A percentile compares a stretch with the other conserved stretches of the same genome.
phyloP scores from a whole-genome alignment of 192 early-diverging fungal genomes.

The Diversispora eburnea region DNA sequence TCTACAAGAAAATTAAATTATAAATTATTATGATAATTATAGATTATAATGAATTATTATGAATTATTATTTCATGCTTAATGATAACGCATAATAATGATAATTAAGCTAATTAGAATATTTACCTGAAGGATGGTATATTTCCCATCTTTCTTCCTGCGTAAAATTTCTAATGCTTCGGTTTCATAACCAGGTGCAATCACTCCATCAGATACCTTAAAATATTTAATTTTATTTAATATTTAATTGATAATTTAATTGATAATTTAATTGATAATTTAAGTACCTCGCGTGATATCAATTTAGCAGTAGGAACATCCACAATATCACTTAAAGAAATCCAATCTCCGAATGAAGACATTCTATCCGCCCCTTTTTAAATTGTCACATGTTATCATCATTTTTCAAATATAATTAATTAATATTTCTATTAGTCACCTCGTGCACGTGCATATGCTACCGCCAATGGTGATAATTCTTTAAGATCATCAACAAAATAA shows the following conservation, averaged over 20 bases:
- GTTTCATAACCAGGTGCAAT: slow-evolving; percentile 88
- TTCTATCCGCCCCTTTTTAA: slow-evolving; percentile 80
- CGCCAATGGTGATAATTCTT: slow-evolving; percentile 78
- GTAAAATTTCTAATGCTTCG: slow-evolving; percentile 85
- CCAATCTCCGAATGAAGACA: slow-evolving; percentile 89
- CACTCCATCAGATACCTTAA: slow-evolving; percentile 82
- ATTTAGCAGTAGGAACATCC: slow-evolving; percentile 89
- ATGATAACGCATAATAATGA: too few species aligned
- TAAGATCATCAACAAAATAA: slow-evolving; percentile 86
- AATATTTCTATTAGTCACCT: slow-evolving; percentile 32
- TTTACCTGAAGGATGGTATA: slow-evolving; percentile 80
- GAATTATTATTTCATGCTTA: not conserved
- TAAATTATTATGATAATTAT: not conserved
- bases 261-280: not conserved
- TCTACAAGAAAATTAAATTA: slow-evolving; percentile 30
- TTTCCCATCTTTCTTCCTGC: slow-evolving; percentile 96
- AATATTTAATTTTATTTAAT: too few species aligned
- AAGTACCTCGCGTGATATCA: slow-evolving; percentile 85
- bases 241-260: too few species aligned
- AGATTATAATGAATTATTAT: not conserved
- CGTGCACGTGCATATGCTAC: slow-evolving; percentile 95
- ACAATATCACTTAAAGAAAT: slow-evolving; percentile 56
- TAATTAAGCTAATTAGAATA: not conserved
- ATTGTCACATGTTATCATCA: too few species aligned
- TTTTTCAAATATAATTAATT: not conserved